Evolutionary conservation across 2,329 filamentous ascomycete genomes (phyloP), one percentile per base, ranked within the genome.

Genomic region (Colletotrichum sp.): DNA sequence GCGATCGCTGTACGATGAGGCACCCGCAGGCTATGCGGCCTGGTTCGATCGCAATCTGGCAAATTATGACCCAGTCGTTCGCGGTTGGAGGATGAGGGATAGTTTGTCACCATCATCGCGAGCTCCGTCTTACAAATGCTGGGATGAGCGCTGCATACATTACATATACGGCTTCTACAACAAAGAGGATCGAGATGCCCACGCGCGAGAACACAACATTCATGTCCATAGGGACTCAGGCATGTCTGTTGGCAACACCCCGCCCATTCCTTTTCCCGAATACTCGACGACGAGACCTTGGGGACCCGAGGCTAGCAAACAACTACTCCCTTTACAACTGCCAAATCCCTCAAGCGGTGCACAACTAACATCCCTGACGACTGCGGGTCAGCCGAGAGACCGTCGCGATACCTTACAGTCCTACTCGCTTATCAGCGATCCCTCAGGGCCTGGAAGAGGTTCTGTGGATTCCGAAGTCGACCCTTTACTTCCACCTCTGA

Each of bases 91-190:
- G 74, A 79, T 84, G 72, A 84, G 84, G 71, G 83, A 84, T 52
- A 83, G 83, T 52, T 78, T 85, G 65, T 82, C 83, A n/a, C 77
- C 83, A n/a, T 82, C 57, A 81, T 82, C 57, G 16, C 83, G 84
- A 66, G 83, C 84, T 55, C 82, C 83, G 66, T 88, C 88, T 13
- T 88, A 88, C 81, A 92, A 90, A 81, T 92, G 90, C 81, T 88
- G 85, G 82, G 85, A 91, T 77, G 88, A 91, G 69, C 85, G 85
- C 72, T 92, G 90, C 79, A 82, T 90, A 75, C 88, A 90, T 81
- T 92, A 91, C 81, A 88, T 92, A 49, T 92, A 92, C 78, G 90
- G 90, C 34, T 91, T 92, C 79, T 80, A 85, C 44, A 88, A 86
- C 72, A 84, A 84, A 49, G 84, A 88, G 69, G 90, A 91, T 76